Percentiles rank a stretch among this genome's conserved stretches.
phyloP scores from a whole-genome alignment of 345 rosid genomes.

The Raphanus sativus region DNA sequence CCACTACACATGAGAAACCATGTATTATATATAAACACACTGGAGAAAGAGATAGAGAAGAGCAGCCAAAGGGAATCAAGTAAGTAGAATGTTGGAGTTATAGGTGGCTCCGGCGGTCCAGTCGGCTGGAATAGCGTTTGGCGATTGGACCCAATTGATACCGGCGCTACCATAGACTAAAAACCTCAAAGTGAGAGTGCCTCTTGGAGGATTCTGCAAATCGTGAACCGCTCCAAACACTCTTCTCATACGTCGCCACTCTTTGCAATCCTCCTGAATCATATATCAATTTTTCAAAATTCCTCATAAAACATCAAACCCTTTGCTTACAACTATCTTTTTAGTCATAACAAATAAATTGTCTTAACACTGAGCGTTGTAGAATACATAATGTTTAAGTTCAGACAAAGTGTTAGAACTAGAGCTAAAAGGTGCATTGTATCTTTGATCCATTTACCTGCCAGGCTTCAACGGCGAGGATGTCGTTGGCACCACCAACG shows the following conservation, averaged over 20 bases:
- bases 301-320: background rate
- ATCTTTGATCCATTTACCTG: constrained; percentile 43
- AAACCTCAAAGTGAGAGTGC: constrained; percentile 50
- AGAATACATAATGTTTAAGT: background rate
- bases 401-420: background rate
- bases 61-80: constrained; percentile 19
- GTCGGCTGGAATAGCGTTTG: constrained; percentile 50
- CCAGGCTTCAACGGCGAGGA: constrained; percentile 65
- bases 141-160: constrained; percentile 55
- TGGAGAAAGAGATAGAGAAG: background rate
- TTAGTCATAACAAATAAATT: background rate
- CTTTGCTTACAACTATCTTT: background rate
- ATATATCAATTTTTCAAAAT: background rate
- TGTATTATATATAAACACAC: constrained; percentile 11
- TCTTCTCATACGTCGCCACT: constrained; percentile 76
- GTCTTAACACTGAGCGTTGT: background rate
- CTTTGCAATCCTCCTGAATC: constrained; percentile 54
- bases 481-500: constrained; percentile 54
- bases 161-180: constrained; percentile 50
- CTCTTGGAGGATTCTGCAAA: constrained; percentile 57
- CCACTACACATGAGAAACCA: constrained; percentile 27
- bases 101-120: constrained; percentile 73
- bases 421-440: background rate
- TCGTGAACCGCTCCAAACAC: constrained; percentile 75
- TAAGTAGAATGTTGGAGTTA: constrained; percentile 54